Conservation (phyloP, 1,139 yeast species). For the Pneumocystis jirovecii region DNA sequence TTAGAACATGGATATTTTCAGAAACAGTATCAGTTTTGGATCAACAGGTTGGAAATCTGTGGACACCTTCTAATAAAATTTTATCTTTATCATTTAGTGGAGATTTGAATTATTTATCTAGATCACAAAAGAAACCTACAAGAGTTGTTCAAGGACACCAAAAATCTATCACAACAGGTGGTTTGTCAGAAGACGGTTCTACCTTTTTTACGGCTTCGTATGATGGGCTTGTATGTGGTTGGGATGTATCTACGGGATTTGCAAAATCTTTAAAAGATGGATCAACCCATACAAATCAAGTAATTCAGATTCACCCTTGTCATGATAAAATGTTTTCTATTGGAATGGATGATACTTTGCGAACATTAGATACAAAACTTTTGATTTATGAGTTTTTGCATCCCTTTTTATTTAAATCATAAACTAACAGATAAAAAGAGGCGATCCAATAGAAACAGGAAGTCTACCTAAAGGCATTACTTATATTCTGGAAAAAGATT, state of each 20-base stretch:
- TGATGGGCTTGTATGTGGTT: constrained; percentile 58
- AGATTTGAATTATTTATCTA: constrained; percentile 45
- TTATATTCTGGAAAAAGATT: constrained; percentile 18
- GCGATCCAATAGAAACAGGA: constrained; percentile 23
- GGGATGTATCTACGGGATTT: constrained; percentile 33
- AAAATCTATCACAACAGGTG: constrained; percentile 52
- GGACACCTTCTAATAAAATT: constrained; percentile 39
- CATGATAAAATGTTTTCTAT: constrained; percentile 32
- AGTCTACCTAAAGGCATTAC: constrained; percentile 53
- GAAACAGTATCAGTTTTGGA: constrained; percentile 28
- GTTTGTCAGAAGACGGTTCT: constrained; percentile 22
- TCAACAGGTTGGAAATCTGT: constrained; percentile 73
- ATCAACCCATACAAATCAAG: constrained; percentile 41
- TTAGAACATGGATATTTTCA: constrained; percentile 21
- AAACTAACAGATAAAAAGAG: background rate
- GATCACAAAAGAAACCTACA: constrained; percentile 28
- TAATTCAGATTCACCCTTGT: constrained; percentile 31
- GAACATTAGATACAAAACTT: constrained; percentile 29
- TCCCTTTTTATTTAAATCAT: background rate
- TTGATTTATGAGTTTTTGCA: constrained; percentile 1
- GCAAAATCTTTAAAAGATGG: constrained; percentile 27
- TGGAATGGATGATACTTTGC: constrained; percentile 84
- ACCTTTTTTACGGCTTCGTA: constrained; percentile 55
- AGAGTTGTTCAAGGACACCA: constrained; percentile 61
- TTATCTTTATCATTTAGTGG: constrained; percentile 64